Evolutionary conservation across 2,329 filamentous ascomycete species (phyloP).

Genomic region (Venturia pyrina): DNA sequence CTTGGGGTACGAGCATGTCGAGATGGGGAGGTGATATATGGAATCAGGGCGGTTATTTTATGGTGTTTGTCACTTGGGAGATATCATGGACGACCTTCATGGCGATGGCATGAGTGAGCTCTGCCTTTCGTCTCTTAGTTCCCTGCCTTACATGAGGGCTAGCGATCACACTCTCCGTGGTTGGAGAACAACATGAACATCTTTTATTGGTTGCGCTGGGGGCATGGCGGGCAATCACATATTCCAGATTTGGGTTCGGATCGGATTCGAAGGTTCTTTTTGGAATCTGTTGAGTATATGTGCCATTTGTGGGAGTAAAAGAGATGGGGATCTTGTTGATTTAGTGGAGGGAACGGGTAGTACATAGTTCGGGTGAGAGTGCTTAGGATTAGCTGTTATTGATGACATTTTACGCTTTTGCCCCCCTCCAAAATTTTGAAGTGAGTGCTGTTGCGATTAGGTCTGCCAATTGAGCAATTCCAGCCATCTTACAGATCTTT

Average conservation of each 20-base stretch:
- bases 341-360: not conserved
- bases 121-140: not conserved
- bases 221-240: not conserved
- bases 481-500: no score
- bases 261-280: not conserved
- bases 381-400: not conserved
- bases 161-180: not conserved
- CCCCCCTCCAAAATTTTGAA: not conserved
- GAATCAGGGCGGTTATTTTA: not conserved
- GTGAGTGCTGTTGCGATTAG: no score
- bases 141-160: not conserved
- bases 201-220: not conserved
- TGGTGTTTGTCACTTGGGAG: not conserved
- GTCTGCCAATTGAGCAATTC: no score
- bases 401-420: not conserved
- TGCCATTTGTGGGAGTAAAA: slow-evolving; percentile 1
- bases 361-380: not conserved
- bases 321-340: not conserved
- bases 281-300: slow-evolving; percentile 4
- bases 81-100: not conserved
- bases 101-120: not conserved
- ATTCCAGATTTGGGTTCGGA: not conserved
- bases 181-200: not conserved
- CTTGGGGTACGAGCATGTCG: not conserved
- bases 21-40: not conserved